phyloP scores from a whole-genome alignment of 495 filamentous ascomycete genomes.

The Neurospora sp. region DNA sequence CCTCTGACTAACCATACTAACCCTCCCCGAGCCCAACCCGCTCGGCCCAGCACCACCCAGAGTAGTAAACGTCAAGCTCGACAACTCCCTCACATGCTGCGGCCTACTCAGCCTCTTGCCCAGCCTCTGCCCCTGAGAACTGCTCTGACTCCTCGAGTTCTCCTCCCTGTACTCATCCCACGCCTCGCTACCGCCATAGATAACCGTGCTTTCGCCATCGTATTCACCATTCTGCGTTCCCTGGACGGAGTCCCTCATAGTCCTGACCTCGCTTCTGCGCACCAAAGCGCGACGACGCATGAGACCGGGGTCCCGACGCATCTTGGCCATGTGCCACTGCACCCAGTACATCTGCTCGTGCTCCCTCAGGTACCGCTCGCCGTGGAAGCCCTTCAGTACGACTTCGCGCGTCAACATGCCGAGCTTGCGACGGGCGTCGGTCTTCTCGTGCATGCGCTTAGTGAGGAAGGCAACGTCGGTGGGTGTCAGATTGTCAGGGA shows the following conservation, averaged over 20 bases:
- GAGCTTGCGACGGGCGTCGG: slow-evolving; percentile 43
- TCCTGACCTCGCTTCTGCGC: not conserved
- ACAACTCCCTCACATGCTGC: not conserved
- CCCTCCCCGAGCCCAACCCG: not conserved
- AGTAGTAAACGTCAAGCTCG: not conserved
- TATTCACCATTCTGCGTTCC: not conserved
- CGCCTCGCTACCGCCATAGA: not conserved
- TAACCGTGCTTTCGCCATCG: not conserved
- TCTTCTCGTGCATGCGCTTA: slow-evolving; percentile 54
- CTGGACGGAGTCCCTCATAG: not conserved
- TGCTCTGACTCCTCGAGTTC: not conserved
- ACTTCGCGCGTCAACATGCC: slow-evolving; percentile 52
- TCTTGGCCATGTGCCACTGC: slow-evolving; percentile 16
- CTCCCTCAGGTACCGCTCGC: slow-evolving; percentile 54
- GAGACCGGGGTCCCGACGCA: slow-evolving; percentile 1
- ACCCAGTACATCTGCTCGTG: slow-evolving; percentile 66
- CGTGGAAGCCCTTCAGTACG: slow-evolving; percentile 51
- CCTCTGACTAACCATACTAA: not conserved
- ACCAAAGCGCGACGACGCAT: not conserved
- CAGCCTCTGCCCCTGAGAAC: not conserved
- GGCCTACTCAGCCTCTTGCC: not conserved
- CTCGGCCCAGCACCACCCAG: not conserved
- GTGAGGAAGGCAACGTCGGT: slow-evolving; percentile 46
- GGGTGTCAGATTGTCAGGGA: slow-evolving; percentile 30
- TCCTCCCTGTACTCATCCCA: not conserved